phyloP scores from a whole-genome alignment of 2,329 filamentous ascomycete species.

The Elsinoe ampelina region DNA sequence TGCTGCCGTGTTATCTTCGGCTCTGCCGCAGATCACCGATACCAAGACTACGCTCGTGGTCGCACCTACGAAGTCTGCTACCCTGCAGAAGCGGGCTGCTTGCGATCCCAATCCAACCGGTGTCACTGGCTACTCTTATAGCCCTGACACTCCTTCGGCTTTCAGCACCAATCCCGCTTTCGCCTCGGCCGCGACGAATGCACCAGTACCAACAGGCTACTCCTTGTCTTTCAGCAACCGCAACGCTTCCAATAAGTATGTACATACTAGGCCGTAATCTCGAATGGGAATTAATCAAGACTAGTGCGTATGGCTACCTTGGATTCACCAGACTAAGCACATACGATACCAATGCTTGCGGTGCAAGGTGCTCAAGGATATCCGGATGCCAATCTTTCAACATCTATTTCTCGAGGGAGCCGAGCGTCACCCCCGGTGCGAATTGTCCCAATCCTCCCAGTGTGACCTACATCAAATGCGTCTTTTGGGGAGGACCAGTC shows the following conservation, averaged over 20 bases:
- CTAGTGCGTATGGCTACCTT: constrained; percentile 18
- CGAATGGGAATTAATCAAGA: too few relatives aligned
- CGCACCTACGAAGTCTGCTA: not conserved
- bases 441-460: constrained; percentile 15
- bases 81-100: constrained; percentile 8
- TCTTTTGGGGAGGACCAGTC: constrained; percentile 16
- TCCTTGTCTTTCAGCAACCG: constrained; percentile 6
- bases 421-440: constrained; percentile 18
- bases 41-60: not conserved
- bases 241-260: constrained; percentile 13
- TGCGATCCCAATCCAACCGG: constrained; percentile 14
- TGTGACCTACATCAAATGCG: constrained; percentile 18
- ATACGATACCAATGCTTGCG: constrained; percentile 25
- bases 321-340: constrained; percentile 19
- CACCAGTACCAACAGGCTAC: constrained; percentile 3
- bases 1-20: not conserved
- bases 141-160: constrained; percentile 13
- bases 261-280: not conserved
- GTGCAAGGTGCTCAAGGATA: constrained; percentile 19
- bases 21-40: not conserved
- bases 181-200: constrained; percentile 15
- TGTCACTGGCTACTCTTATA: not conserved
- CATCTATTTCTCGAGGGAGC: constrained; percentile 19
- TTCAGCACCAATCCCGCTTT: constrained; percentile 16
- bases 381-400: constrained; percentile 19